Conservation (phyloP, 257 asterid species). For the Capsicum chinense region DNA sequence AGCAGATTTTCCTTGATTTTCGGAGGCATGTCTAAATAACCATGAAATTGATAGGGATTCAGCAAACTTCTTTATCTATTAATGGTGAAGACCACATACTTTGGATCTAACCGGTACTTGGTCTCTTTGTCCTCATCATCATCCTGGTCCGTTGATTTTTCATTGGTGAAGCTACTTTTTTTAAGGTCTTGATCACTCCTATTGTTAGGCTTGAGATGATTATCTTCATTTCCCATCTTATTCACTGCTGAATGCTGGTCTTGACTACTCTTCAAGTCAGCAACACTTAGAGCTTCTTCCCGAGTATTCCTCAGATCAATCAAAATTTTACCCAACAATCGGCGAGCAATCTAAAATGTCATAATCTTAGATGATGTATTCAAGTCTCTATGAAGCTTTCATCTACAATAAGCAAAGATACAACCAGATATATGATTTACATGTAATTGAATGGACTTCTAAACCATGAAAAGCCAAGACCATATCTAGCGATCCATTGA, state of each 20-base stretch:
- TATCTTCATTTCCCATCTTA: constrained; percentile 25
- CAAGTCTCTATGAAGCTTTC: constrained; percentile 24
- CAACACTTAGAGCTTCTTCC: constrained; percentile 84
- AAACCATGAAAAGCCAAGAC: neutral
- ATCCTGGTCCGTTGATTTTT: constrained; percentile 75
- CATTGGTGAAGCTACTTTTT: constrained; percentile 83
- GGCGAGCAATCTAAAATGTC: constrained; percentile 74
- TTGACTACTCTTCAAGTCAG: constrained; percentile 73
- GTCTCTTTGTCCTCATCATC: constrained; percentile 90
- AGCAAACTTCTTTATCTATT: neutral
- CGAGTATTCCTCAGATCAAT: constrained; percentile 88
- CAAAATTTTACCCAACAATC: constrained; percentile 85
- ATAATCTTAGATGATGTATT: constrained; percentile 27
- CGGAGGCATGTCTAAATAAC: neutral
- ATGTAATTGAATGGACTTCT: neutral
- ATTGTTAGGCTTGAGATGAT: constrained; percentile 47
- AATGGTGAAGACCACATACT: constrained; percentile 46
- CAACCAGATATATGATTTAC: constrained; percentile 11
- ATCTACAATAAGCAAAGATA: constrained; percentile 3
- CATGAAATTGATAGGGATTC: neutral
- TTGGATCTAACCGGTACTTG: constrained; percentile 90
- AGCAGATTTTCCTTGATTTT: constrained; percentile 15
- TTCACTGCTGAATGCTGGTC: constrained; percentile 47
- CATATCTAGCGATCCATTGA: neutral
- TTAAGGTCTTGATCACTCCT: constrained; percentile 57